Evolutionary conservation across 2,329 filamentous ascomycete species (phyloP), one percentile per base, ranked within the genome.

Genomic region (Tympanopsis confertula): DNA sequence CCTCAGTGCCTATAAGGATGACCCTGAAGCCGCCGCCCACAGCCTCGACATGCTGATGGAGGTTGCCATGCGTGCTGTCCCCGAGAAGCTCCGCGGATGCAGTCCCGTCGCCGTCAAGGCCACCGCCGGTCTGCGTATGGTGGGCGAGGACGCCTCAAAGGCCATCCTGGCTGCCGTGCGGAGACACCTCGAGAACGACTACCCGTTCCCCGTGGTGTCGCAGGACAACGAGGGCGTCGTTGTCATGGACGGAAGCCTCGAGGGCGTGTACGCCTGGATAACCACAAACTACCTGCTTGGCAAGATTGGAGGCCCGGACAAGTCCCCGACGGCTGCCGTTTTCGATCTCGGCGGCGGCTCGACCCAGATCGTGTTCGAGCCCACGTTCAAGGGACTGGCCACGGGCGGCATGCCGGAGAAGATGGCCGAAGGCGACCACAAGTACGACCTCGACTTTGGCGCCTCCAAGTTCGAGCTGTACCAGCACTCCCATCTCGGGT

Each of bases 201-300:
- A 93, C 53, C 91, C 91, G 12, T 98, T 98, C 73, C 87, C 91
- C 1, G 85, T 98, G 30, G 83, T 98, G 39, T 82, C 85, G 10
- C 71, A 78, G 45, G 85, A 86, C 51, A 80, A 89, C 48, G 78
- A 84, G 39, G 91, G 93, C 40, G 86, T 98, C 19, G 77, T 87
- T 44, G 93, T 98, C 58, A 98, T 98, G 91, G 88, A 94, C 51
- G 91, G 91, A 44, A 87, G 85, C 37, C 85, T 95, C 53, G 91
- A 98, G 65, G 91, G 91, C 55, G 89, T 98, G 19, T 98, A 93
- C 55, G 93, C 91, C 38, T 98, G 91, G 91, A 94, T 98, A 58
- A 98, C 91, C 5, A 91, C 87, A 47, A 98, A 98, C 70, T 98
- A 98, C 62, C 81, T 98, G 28, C 78, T 98, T 18, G 89, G 89